Conservation (phyloP, 192 early-diverging fungal species). For the Funneliformis mosseae region DNA sequence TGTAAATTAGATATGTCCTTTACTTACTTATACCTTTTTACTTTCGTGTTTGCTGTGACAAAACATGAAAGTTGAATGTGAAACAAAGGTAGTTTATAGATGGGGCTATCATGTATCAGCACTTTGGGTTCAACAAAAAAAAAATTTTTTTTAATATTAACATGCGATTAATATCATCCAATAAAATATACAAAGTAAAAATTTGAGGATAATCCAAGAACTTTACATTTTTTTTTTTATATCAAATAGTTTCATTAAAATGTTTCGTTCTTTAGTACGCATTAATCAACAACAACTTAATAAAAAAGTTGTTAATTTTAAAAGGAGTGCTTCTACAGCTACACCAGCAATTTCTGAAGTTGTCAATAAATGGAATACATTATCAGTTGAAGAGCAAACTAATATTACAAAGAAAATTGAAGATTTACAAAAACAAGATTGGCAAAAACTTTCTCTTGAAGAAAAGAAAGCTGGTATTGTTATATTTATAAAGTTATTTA, state of each 20-base stretch:
- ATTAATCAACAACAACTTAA: background rate
- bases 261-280: background rate
- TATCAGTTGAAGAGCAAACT: slow-evolving; percentile 77
- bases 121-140: too few relatives aligned
- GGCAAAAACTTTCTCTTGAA: slow-evolving; percentile 89
- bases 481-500: background rate
- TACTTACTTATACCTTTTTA: too few relatives aligned
- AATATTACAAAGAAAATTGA: slow-evolving; percentile 78
- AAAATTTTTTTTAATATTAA: too few relatives aligned
- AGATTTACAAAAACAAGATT: slow-evolving; percentile 92
- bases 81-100: too few relatives aligned
- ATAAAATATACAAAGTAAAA: too few relatives aligned
- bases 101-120: too few relatives aligned
- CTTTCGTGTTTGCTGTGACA: too few relatives aligned
- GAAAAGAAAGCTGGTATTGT: slow-evolving; percentile 91
- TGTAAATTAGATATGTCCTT: too few relatives aligned
- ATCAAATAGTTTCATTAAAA: background rate
- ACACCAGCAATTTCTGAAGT: slow-evolving; percentile 55
- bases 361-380: slow-evolving; percentile 64
- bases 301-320: background rate
- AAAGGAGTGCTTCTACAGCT: slow-evolving; percentile 50
- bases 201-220: background rate
- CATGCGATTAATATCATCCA: too few relatives aligned
- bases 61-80: too few relatives aligned
- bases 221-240: background rate